Base-by-base conservation (phyloP, 768 basidiomycete genomes). In the Boletus speciosus region DNA sequence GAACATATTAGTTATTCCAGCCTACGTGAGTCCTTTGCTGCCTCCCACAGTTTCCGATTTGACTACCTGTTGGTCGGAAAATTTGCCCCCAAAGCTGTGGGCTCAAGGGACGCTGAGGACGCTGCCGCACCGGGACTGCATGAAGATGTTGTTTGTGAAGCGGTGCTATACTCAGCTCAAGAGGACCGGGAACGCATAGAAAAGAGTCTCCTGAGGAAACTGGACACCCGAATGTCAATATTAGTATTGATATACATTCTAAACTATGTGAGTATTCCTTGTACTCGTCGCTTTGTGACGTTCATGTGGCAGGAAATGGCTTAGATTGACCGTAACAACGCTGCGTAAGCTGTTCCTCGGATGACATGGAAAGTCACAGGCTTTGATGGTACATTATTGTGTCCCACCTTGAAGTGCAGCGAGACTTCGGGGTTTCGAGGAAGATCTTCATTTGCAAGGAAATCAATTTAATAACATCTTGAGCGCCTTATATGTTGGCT, bases 251-350 rank as follows among this genome's bases (percentile, higher is more conserved):
- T 73, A 52, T 73, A 74, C 47, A 61, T 74, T 37, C 47, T 74
- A 6, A 73, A 73, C 61, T 71, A 66, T 44, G 69, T 73, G 49
- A 68, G 68, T 53, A 38, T 23, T 31, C 35, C n/a, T 15, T 41
- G 29, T 27, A 31, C 12, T 41, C 46, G 25, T 38, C 14, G 34
- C 15, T 42, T 35, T 34, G 6, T 10, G 19, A 21, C 31, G 35
- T 41, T 54, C 40, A 47, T 15, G 36, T 31, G 12, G 15, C 14
- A 37, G 36, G 31, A 6, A 11, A 54, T 27, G 10, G 16, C 10
- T 25, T 47, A 86, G 79, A 79, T 89, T 51, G 88, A 89, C 66
- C 77, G 88, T 34, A 89, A 88, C 61, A 88, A 88, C 62, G 85
- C 78, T 34, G 74, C 80, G 85, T 86, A 66, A 56, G 77, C 67